phyloP scores from a whole-genome alignment of 2,329 filamentous ascomycete species.

The Berkeleyomyces basicola region DNA sequence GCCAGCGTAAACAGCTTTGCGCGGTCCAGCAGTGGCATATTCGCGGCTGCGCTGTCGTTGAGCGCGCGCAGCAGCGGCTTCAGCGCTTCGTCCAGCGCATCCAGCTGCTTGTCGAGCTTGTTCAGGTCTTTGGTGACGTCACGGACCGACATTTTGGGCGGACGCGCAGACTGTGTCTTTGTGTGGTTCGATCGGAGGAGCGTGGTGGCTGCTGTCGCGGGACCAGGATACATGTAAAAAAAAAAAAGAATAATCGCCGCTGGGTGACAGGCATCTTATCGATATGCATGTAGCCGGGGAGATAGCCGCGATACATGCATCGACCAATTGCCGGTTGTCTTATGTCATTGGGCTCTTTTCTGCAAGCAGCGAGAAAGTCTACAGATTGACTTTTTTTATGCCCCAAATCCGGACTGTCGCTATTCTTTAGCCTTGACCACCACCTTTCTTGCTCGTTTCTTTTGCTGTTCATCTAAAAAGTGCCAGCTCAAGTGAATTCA shows the following conservation, averaged over 20 bases:
- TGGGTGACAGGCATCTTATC: not conserved
- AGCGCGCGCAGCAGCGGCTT: slow-evolving; percentile 56
- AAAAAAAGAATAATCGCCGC: slow-evolving; percentile 2
- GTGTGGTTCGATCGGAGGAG: not conserved
- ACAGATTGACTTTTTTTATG: not conserved
- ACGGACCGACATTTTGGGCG: slow-evolving; percentile 24
- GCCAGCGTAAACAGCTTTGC: slow-evolving; percentile 83
- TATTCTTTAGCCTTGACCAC: not conserved
- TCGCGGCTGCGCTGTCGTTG: slow-evolving; percentile 46
- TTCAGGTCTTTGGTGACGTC: slow-evolving; percentile 53
- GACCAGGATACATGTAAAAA: not conserved
- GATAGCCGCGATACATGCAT: not conserved
- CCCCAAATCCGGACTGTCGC: not conserved
- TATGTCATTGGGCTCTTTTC: slow-evolving; percentile 2
- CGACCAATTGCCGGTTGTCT: not conserved
- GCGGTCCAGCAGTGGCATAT: slow-evolving; percentile 82
- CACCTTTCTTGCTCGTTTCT: too few species aligned
- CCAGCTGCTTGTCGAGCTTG: slow-evolving; percentile 60
- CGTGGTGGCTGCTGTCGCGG: not conserved
- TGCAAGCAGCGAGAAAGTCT: not conserved
- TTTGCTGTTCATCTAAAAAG: too few species aligned
- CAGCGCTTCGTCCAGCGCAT: slow-evolving; percentile 58
- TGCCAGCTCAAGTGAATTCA: not conserved
- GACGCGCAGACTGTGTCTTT: not conserved
- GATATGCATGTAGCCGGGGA: slow-evolving; percentile 9